Evolutionary conservation across 805 yeast genomes (phyloP), one percentile per base, ranked within the genome.

Genomic region (Yueomyces sp.): DNA sequence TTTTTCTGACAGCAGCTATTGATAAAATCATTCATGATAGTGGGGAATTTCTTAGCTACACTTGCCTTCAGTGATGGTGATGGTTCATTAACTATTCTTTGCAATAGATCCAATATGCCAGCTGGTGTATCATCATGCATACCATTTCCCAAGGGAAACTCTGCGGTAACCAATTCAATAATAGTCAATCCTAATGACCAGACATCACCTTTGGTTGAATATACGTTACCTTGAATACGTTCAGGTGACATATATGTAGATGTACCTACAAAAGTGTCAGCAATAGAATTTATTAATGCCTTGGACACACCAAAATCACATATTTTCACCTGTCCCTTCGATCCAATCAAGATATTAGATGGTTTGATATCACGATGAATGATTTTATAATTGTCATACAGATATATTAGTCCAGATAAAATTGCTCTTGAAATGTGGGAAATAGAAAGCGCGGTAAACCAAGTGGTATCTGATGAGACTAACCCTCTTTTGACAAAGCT

Each of bases 191-290:
- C 99, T 51, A 88, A 66, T 0, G 96, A 86, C 99, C 99, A 92
- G 9, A 92, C 90, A 60, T 92, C 99, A 36, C 95, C 90, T 52
- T 88, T 87, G n/a, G 88, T 81, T 6, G 95, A 83, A 63, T 92
- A 92, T 7, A 81, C 80, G 38, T 85, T 85, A 26, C 99, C 99
- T 63, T 87, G 95, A 44, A 92, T 90, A 49, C 99, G 73, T 55
- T 92, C 99, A 0, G 99, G 99, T 1, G 95, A 84, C 94, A 92
- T 92, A 59, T 92, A 92, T 0, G 94, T 86, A 1, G 96, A 86
- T 0, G 99, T 92, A 1, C 99, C 99, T 7, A 92, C 97, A 68
- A 92, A 92, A 0, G 98, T 92, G 55, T 92, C 96, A 0, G 96
- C 98, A 46, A 92, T 74, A 1, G 98, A 92, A 62, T 90, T 87